A percentile compares a stretch with the other conserved stretches of the same genome.
Conservation (phyloP, 805 yeast species). For the Ogataea degrootiae region DNA sequence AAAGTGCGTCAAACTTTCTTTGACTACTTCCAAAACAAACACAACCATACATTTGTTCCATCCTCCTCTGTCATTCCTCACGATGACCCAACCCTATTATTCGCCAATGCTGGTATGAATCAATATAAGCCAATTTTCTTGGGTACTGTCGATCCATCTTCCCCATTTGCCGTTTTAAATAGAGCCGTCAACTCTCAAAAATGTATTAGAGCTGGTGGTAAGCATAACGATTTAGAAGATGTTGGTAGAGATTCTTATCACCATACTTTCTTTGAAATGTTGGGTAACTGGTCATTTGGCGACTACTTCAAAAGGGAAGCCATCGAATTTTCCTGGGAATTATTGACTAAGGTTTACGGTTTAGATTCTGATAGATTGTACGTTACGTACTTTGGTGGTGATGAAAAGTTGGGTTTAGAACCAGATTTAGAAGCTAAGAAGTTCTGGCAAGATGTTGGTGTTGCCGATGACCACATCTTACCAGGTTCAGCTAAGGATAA, state of each 20-base stretch:
- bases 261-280: constrained; percentile 98
- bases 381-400: constrained; percentile 97
- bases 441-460: constrained; percentile 84
- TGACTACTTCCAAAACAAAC: constrained; percentile 62
- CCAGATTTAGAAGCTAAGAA: constrained; percentile 93
- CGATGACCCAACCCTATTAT: constrained; percentile 94
- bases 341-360: constrained; percentile 81
- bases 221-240: constrained; percentile 96
- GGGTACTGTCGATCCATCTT: constrained; percentile 95
- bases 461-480: constrained; percentile 83
- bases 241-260: constrained; percentile 98
- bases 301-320: constrained; percentile 98
- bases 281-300: constrained; percentile 99
- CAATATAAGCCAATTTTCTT: constrained; percentile 96
- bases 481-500: constrained; percentile 90
- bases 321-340: constrained; percentile 82
- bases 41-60: constrained; percentile 76
- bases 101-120: constrained; percentile 99
- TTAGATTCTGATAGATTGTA: constrained; percentile 75
- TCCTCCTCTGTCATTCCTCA: constrained; percentile 95
- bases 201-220: constrained; percentile 99
- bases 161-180: constrained; percentile 77
- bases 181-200: constrained; percentile 95
- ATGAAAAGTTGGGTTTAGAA: constrained; percentile 69
- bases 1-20: constrained; percentile 74